Percentiles rank a stretch among this genome's conserved stretches.
These are phyloP conservation scores for Pyrenopolyporus hunteri DNA, from an alignment of 495 filamentous ascomycete species.

Conservation along the genomic window DNA sequence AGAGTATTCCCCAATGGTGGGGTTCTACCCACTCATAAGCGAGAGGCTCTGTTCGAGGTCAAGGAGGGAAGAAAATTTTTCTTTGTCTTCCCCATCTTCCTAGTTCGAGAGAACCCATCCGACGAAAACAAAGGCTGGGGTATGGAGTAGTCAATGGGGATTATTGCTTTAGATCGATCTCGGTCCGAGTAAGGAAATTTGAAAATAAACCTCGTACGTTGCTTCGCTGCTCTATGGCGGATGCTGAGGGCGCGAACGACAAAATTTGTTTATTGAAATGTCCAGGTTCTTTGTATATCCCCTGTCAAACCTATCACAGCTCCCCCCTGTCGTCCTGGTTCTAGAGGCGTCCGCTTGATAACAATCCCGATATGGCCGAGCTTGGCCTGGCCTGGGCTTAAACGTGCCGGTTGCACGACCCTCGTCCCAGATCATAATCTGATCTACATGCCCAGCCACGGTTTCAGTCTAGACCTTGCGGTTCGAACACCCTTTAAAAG, in stretches of 20 bases:
- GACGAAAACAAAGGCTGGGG: slow-evolving; percentile 17
- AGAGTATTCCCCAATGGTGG: slow-evolving; percentile 9
- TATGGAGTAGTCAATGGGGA: slow-evolving; percentile 30
- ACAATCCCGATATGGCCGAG: slow-evolving; percentile 25
- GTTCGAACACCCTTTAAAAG: slow-evolving; percentile 25
- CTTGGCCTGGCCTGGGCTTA: slow-evolving; percentile 3
- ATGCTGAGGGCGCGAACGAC: slow-evolving; percentile 16
- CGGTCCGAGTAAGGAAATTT: neutral
- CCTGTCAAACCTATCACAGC: too few relatives aligned
- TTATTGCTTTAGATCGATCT: slow-evolving; percentile 11
- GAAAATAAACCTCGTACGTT: slow-evolving; percentile 25
- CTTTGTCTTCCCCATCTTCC: slow-evolving; percentile 15
- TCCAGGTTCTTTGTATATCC: neutral
- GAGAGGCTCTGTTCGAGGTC: slow-evolving; percentile 3
- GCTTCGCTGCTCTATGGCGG: slow-evolving; percentile 11
- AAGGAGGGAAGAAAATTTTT: slow-evolving; percentile 16
- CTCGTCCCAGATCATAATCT: slow-evolving; percentile 31
- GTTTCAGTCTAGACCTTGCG: slow-evolving; percentile 29
- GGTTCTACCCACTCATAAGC: slow-evolving; percentile 11
- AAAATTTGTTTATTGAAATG: slow-evolving; percentile 7
- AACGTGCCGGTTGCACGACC: slow-evolving; percentile 20
- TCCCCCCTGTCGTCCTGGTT: slow-evolving; percentile 4
- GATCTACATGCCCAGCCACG: slow-evolving; percentile 34
- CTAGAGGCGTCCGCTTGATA: slow-evolving; percentile 10
- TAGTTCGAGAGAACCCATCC: neutral